Evolutionary conservation across 2,329 filamentous ascomycete species (phyloP).

Genomic region (Ceratocystis huliohia): DNA sequence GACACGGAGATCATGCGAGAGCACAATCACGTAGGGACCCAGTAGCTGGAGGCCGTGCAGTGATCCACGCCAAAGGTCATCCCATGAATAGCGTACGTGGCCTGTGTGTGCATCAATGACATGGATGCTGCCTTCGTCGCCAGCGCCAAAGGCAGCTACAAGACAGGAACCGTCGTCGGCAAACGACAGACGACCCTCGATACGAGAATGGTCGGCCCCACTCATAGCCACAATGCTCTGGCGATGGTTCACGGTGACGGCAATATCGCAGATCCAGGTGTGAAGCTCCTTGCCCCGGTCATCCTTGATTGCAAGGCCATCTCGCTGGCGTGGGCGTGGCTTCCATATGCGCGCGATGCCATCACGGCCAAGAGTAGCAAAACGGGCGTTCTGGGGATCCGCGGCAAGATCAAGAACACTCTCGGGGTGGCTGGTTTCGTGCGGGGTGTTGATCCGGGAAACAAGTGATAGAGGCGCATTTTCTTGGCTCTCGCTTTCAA

Average conservation of each 20-base stretch:
- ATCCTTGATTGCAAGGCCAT: conserved; percentile 53
- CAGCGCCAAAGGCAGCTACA: conserved; percentile 50
- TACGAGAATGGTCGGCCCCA: conserved; percentile 25
- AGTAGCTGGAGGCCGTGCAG: conserved; percentile 59
- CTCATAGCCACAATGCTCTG: conserved; percentile 28
- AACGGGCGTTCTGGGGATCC: conserved; percentile 55
- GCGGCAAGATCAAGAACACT: conserved; percentile 60
- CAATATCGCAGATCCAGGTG: conserved; percentile 60
- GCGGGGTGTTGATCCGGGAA: conserved; percentile 72
- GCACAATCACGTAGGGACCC: conserved; percentile 58
- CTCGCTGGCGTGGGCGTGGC: conserved; percentile 54
- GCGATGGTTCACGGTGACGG: conserved; percentile 38
- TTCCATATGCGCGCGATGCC: conserved; percentile 68
- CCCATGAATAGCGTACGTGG: conserved; percentile 50
- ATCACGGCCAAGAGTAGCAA: conserved; percentile 78
- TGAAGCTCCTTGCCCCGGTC: conserved; percentile 46
- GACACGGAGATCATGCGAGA: conserved; percentile 61
- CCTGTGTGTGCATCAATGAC: conserved; percentile 64
- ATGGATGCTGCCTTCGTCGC: conserved; percentile 51
- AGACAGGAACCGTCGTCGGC: conserved; percentile 75
- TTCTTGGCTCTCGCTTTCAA: conserved; percentile 29
- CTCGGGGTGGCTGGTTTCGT: conserved; percentile 45
- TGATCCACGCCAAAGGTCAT: conserved; percentile 52
- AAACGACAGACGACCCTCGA: conserved; percentile 57
- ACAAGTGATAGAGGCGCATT: conserved; percentile 55